phyloP scores from a whole-genome alignment of 139 green algal species.

The Mychonastes homosphaera region DNA sequence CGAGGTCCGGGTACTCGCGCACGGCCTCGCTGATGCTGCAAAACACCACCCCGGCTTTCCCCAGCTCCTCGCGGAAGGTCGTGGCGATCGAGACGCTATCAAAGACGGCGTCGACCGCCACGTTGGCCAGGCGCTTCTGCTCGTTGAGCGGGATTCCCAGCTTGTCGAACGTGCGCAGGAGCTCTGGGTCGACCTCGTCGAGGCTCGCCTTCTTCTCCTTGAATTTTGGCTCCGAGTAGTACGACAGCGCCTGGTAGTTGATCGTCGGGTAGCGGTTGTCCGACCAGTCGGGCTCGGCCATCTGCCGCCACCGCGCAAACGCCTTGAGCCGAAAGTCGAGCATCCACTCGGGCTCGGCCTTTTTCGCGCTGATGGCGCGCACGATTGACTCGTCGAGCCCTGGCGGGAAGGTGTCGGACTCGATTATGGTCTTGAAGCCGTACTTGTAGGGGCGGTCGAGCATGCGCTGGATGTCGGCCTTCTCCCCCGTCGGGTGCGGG shows the following conservation, averaged over 20 bases:
- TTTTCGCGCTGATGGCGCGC: slow-evolving; percentile 91
- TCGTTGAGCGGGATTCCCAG: slow-evolving; percentile 95
- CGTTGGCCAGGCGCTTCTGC: slow-evolving; percentile 96
- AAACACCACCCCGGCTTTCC: slow-evolving; percentile 94
- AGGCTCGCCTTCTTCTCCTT: slow-evolving; percentile 79
- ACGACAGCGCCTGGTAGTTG: slow-evolving; percentile 83
- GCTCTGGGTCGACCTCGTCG: slow-evolving; percentile 94
- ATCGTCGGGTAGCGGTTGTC: slow-evolving; percentile 81
- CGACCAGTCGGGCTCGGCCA: slow-evolving; percentile 85
- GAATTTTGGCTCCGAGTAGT: slow-evolving; percentile 93
- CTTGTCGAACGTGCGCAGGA: slow-evolving; percentile 93
- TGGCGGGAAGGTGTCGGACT: slow-evolving; percentile 74
- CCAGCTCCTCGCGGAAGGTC: slow-evolving; percentile 91
- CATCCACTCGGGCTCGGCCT: slow-evolving; percentile 98
- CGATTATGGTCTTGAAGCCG: slow-evolving; percentile 90
- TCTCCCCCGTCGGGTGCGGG: slow-evolving; percentile 37
- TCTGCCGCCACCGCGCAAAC: slow-evolving; percentile 91
- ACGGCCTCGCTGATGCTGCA: slow-evolving; percentile 93
- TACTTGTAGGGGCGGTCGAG: slow-evolving; percentile 85
- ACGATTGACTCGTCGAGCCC: slow-evolving; percentile 92
- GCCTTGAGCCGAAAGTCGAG: slow-evolving; percentile 93
- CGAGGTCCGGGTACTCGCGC: slow-evolving; percentile 88
- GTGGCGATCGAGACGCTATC: slow-evolving; percentile 98
- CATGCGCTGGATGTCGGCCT: slow-evolving; percentile 53
- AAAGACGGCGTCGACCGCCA: slow-evolving; percentile 97